Conservation (phyloP, 1,284 basidiomycete genomes). For the Trametes versicolor region DNA sequence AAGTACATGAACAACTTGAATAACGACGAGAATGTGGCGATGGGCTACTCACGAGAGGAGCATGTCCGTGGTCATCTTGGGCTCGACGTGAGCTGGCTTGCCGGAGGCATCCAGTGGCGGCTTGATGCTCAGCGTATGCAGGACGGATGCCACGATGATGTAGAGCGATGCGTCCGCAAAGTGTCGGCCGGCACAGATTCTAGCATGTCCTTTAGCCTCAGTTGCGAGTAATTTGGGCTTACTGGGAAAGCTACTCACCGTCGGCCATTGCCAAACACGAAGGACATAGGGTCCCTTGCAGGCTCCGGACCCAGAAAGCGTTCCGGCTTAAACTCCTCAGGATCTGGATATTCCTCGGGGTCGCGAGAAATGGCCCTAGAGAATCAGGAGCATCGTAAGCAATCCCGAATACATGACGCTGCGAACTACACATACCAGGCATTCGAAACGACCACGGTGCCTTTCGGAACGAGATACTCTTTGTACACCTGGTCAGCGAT, state of each 20-base stretch:
- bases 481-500: slow-evolving; percentile 26
- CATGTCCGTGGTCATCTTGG: slow-evolving; percentile 13
- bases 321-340: slow-evolving; percentile 30
- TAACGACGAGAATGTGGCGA: no score
- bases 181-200: slow-evolving; percentile 34
- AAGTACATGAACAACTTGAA: neutral
- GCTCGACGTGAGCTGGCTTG: slow-evolving; percentile 16
- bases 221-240: neutral
- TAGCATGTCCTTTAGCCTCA: slow-evolving; percentile 1
- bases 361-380: slow-evolving; percentile 33
- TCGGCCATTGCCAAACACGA: slow-evolving; percentile 29
- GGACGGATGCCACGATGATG: slow-evolving; percentile 33
- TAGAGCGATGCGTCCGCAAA: slow-evolving; percentile 37
- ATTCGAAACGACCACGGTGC: slow-evolving; percentile 28
- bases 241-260: slow-evolving; percentile 10
- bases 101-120: slow-evolving; percentile 14
- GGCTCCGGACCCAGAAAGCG: slow-evolving; percentile 19
- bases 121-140: slow-evolving; percentile 34
- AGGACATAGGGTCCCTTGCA: slow-evolving; percentile 23
- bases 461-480: slow-evolving; percentile 30
- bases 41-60: slow-evolving; percentile 14
- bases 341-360: slow-evolving; percentile 29
- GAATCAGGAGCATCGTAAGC: neutral
- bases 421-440: slow-evolving; percentile 15
- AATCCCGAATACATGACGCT: no score